These are phyloP conservation scores for Phytophthora sp. DNA, from an alignment of 352 stramenopile genomes.

Conservation along the genomic window DNA sequence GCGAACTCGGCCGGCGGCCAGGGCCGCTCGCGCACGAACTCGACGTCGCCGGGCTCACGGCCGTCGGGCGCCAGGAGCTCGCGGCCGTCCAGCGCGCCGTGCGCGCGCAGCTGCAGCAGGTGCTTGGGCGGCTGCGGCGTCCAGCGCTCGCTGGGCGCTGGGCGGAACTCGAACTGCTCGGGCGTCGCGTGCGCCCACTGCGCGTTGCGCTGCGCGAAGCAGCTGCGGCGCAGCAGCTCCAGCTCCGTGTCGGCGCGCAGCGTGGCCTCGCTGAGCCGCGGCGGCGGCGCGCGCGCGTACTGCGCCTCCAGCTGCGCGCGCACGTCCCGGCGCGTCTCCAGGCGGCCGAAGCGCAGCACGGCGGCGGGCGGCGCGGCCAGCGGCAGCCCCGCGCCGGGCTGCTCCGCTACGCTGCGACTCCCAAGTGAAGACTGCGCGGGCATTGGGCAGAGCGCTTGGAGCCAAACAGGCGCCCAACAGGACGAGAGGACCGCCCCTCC, in stretches of 20 bases:
- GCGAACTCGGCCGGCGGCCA: constrained; percentile 84
- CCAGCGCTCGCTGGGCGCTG: constrained; percentile 36
- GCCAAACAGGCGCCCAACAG: too few species aligned
- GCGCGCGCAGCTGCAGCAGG: constrained; percentile 41
- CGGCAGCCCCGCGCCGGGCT: too few species aligned
- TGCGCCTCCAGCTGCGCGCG: constrained; percentile 46
- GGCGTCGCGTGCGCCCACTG: constrained; percentile 62
- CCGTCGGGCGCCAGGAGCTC: too few species aligned
- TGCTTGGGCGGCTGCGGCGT: constrained; percentile 42
- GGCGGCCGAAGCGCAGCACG: constrained; percentile 26
- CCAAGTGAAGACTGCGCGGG: too few species aligned
- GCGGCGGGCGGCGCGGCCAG: too few species aligned
- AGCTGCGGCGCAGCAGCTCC: constrained; percentile 71
- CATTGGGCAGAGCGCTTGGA: too few species aligned
- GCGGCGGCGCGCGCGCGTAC: constrained; percentile 42
- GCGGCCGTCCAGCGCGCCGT: constrained; percentile 25
- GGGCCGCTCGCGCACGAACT: constrained; percentile 61
- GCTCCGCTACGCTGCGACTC: too few species aligned
- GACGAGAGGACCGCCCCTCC: neutral
- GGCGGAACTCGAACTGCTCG: constrained; percentile 51
- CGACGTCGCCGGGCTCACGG: constrained; percentile 22
- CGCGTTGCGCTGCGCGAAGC: constrained; percentile 79
- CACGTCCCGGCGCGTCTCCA: constrained; percentile 34
- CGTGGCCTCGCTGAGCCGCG: constrained; percentile 63
- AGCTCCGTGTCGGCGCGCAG: constrained; percentile 81